These are phyloP conservation scores for Clarireedia homoeocarpa DNA, from an alignment of 2,329 filamentous ascomycete genomes.

Conservation along the genomic window DNA sequence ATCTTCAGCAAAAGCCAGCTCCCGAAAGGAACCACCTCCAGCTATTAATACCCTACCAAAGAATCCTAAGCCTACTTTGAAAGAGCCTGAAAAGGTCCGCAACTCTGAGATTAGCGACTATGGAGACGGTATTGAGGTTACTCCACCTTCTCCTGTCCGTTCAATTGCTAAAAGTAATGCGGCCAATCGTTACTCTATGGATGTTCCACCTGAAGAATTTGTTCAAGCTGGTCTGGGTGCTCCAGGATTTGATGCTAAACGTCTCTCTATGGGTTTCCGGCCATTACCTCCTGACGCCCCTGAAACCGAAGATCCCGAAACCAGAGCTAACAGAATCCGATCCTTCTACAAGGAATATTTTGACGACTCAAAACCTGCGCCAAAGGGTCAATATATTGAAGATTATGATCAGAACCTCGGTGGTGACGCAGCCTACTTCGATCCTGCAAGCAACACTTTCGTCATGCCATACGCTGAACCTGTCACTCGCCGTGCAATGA, in stretches of 20 bases:
- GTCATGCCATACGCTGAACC: slow-evolving; percentile 80
- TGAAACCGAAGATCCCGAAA: slow-evolving; percentile 81
- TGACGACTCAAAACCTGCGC: slow-evolving; percentile 60
- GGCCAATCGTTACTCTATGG: slow-evolving; percentile 30
- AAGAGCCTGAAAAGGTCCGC: slow-evolving; percentile 31
- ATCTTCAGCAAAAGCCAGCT: slow-evolving; percentile 5
- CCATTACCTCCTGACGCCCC: slow-evolving; percentile 77
- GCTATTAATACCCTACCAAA: slow-evolving; percentile 25
- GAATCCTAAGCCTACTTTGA: slow-evolving; percentile 30
- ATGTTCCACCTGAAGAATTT: slow-evolving; percentile 30
- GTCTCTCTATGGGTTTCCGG: slow-evolving; percentile 66
- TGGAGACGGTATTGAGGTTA: slow-evolving; percentile 42
- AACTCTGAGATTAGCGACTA: slow-evolving; percentile 44
- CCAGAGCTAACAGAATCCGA: slow-evolving; percentile 89
- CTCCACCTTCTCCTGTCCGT: slow-evolving; percentile 35
- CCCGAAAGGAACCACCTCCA: slow-evolving; percentile 7
- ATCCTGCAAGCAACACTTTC: slow-evolving; percentile 39
- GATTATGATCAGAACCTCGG: slow-evolving; percentile 63
- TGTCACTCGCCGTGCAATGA: slow-evolving; percentile 86
- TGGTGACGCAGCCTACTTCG: slow-evolving; percentile 44
- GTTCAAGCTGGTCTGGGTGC: slow-evolving; percentile 41
- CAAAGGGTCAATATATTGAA: slow-evolving; percentile 55
- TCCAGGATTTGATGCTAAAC: slow-evolving; percentile 46
- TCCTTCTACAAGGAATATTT: slow-evolving; percentile 99
- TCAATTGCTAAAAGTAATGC: slow-evolving; percentile 13